phyloP scores from a whole-genome alignment of 2,329 filamentous ascomycete genomes.

The Sporothrix variecibatus region DNA sequence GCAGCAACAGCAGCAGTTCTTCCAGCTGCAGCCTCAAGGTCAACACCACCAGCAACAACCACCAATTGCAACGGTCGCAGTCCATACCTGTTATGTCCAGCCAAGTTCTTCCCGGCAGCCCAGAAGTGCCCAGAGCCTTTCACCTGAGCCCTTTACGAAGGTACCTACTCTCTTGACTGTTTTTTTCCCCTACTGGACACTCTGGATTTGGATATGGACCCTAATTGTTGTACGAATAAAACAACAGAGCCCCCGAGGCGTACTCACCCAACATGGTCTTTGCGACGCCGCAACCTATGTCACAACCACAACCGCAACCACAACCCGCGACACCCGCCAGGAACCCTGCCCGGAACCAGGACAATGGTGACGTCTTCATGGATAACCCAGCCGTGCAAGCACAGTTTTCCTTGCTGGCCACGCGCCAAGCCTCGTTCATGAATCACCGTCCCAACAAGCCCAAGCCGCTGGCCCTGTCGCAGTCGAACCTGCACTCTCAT shows the following conservation, averaged over 20 bases:
- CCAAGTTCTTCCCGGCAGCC: not conserved
- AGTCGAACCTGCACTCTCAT: not conserved
- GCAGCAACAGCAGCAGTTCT: constrained; percentile 12
- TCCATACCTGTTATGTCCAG: not conserved
- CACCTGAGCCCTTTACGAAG: not conserved
- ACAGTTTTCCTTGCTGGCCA: not conserved
- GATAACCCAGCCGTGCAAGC: not conserved
- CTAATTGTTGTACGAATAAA: not conserved
- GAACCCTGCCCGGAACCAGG: not conserved
- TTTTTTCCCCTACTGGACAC: not conserved
- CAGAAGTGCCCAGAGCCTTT: not conserved
- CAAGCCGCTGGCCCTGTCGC: not conserved
- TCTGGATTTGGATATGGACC: not conserved
- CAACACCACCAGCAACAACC: not conserved
- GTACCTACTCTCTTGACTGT: not conserved
- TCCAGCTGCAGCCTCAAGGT: not conserved
- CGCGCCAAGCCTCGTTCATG: not conserved
- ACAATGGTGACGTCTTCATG: not conserved
- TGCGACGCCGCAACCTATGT: not conserved
- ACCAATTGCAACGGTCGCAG: not conserved
- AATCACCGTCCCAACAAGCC: constrained; percentile 5
- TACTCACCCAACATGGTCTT: constrained; percentile 4
- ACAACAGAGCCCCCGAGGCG: not conserved
- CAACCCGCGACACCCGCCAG: not conserved
- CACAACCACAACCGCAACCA: not conserved